Evolutionary conservation across 2,329 filamentous ascomycete species (phyloP), one percentile per base, ranked within the genome.

Genomic region (Penicillium nordicum): DNA sequence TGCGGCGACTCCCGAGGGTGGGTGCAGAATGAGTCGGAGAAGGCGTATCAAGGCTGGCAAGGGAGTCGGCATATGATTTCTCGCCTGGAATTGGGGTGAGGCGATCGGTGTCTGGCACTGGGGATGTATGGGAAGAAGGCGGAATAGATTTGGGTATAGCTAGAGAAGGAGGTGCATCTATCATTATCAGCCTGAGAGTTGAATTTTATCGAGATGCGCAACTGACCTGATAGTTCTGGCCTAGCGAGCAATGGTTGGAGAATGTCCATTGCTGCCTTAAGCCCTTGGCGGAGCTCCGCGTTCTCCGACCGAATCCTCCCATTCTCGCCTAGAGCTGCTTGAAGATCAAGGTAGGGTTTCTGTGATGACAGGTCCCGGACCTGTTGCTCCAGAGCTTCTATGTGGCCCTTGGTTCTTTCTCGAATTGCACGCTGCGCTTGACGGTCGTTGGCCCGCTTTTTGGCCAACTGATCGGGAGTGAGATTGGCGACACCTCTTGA

Each of bases 401-500:
- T 94, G 72, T 89, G 88, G 56, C 85, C 84, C 75, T 88, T 90
- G 29, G 90, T 94, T 53, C 90, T 84, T 76, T 93, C 89, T 41
- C 90, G 83, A 57, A 95, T 94, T 38, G 89, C 90, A 47, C 90
- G 84, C 72, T 96, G 90, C 30, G 90, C 91, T 73, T 95, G 90
- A 56, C 90, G 86, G 71, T 95, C 90, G 82, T 96, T 96, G 68
- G 90, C 90, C 62, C 92, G 83, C 79, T 96, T 97, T 74, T 92
- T 89, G 30, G 88, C 90, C 57, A 96, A 83, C 75, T 96, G 92
- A 59, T 92, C 89, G 6, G 91, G 89, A 11, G 90, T 95, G 70
- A 96, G 81, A 68, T 89, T 93, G 61, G 91, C 90, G 54, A 96
- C 92, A 61, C 89, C 92, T 63, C 91, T 85, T 57, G 88, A 78